A percentile compares a stretch with the other conserved stretches of the same genome.
These are phyloP conservation scores for Apostasia shenzhenica DNA, from an alignment of 106 monocot species.

Conservation along the genomic window DNA sequence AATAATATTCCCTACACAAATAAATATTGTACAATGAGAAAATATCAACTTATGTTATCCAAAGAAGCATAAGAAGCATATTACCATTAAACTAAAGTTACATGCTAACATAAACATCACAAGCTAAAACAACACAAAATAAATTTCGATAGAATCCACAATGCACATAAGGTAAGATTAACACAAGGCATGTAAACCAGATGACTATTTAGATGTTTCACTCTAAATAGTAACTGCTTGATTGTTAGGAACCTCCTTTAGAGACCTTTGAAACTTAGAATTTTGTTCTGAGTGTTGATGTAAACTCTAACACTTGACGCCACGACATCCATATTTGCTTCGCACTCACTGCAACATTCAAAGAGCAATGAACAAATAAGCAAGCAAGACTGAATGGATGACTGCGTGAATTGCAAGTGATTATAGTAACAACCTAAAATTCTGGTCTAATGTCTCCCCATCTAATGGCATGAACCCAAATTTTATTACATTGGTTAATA, in stretches of 20 bases:
- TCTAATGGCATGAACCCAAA: slow-evolving; percentile 32
- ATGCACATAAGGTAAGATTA: too few species aligned
- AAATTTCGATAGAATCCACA: too few species aligned
- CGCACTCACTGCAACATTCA: slow-evolving; percentile 50
- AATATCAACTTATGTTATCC: too few species aligned
- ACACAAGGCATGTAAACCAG: too few species aligned
- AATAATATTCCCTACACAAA: too few species aligned
- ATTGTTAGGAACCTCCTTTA: too few species aligned
- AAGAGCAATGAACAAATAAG: not conserved
- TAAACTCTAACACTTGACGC: slow-evolving; percentile 84
- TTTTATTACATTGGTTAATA: not conserved
- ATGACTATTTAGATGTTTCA: too few species aligned
- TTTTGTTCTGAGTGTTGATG: slow-evolving; percentile 71
- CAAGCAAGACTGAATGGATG: not conserved
- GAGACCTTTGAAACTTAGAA: slow-evolving; percentile 45
- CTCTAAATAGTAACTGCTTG: not conserved
- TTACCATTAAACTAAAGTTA: too few species aligned
- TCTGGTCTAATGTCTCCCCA: slow-evolving; percentile 31
- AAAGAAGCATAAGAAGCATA: too few species aligned
- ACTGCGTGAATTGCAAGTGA: not conserved
- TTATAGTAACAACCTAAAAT: slow-evolving; percentile 36
- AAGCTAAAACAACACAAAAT: too few species aligned
- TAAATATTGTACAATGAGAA: too few species aligned
- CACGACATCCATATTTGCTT: slow-evolving; percentile 69
- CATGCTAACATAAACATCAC: too few species aligned